Evolutionary conservation across 1,284 basidiomycete species (phyloP).

Genomic region (Ceratobasidium theobromae): DNA sequence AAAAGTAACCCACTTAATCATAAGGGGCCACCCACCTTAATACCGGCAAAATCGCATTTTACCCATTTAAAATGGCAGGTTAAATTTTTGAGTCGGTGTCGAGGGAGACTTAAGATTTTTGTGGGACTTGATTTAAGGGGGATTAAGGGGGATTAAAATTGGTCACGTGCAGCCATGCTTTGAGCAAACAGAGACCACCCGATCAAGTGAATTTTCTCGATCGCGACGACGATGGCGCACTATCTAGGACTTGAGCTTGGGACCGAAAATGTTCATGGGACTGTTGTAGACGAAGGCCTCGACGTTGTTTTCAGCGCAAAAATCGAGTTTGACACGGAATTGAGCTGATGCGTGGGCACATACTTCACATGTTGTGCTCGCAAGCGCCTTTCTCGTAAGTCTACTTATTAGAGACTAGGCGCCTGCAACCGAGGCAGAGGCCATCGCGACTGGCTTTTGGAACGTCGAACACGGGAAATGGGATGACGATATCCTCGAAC

Average conservation of each 20-base stretch:
- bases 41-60: no score
- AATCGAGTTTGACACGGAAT: slow-evolving; percentile 76
- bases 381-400: slow-evolving; percentile 69
- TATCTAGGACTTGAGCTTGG: slow-evolving; percentile 62
- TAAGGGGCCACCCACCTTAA: no score
- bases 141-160: no score
- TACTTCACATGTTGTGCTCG: slow-evolving; percentile 64
- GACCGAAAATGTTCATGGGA: slow-evolving; percentile 74
- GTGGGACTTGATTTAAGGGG: no score
- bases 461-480: slow-evolving; percentile 54
- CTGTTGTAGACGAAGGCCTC: slow-evolving; percentile 74
- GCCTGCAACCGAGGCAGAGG: slow-evolving; percentile 71
- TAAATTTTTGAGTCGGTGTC: no score
- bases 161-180: slow-evolving; percentile 12
- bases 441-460: slow-evolving; percentile 75
- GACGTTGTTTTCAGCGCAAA: slow-evolving; percentile 75
- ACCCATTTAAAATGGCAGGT: no score
- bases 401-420: slow-evolving; percentile 70
- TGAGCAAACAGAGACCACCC: slow-evolving; percentile 16
- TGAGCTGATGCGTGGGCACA: slow-evolving; percentile 71
- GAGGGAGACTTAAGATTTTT: no score
- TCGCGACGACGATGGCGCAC: slow-evolving; percentile 34
- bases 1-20: no score
- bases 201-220: background rate
- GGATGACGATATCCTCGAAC: slow-evolving; percentile 75